phyloP scores from a whole-genome alignment of 2,329 filamentous ascomycete species.

The Penicillium sp. region DNA sequence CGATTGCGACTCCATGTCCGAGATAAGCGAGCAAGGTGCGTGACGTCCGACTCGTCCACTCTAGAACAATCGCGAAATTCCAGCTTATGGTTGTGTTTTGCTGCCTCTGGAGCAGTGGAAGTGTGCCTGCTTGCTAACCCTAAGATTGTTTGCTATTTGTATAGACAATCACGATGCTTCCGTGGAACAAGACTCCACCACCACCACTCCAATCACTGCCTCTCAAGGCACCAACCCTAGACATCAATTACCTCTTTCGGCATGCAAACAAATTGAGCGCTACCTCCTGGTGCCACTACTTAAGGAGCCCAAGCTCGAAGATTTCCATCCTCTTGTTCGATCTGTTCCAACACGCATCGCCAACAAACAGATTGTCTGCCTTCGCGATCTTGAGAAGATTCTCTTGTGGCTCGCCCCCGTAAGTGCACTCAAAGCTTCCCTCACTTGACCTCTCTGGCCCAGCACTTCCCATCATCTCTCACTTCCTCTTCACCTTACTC shows the following conservation, averaged over 20 bases:
- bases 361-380: conserved; percentile 78
- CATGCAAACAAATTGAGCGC: conserved; percentile 72
- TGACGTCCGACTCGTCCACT: conserved; percentile 6
- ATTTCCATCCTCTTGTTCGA: conserved; percentile 73
- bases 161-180: conserved; percentile 14
- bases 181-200: conserved; percentile 44
- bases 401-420: conserved; percentile 87
- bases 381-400: conserved; percentile 91
- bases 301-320: conserved; percentile 64
- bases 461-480: neutral
- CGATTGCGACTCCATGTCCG: conserved; percentile 44
- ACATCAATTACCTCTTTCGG: conserved; percentile 60
- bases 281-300: conserved; percentile 73
- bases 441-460: neutral
- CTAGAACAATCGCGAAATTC: too few species aligned
- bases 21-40: conserved; percentile 44
- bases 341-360: conserved; percentile 74
- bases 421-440: conserved; percentile 49
- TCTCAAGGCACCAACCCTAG: conserved; percentile 45
- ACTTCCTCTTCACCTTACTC: neutral
- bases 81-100: neutral
- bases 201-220: conserved; percentile 55
- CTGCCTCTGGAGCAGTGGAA: too few species aligned
- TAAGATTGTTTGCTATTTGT: conserved; percentile 5
- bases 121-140: too few species aligned